Conservation (phyloP, 352 stramenopile species). For the Phytophthora tubulina region DNA sequence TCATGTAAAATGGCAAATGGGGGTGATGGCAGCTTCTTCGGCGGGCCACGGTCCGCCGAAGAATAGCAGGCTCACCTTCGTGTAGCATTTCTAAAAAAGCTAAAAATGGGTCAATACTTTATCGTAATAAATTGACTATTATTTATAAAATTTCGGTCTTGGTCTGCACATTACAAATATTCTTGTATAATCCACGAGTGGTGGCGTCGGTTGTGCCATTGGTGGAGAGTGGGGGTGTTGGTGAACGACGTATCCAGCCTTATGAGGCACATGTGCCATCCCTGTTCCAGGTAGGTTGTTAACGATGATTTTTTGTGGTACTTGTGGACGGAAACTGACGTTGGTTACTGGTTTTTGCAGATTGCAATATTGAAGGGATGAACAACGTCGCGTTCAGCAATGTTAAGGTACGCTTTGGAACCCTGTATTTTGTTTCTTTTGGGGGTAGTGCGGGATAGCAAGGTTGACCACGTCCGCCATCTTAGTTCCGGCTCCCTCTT, state of each 20-base stretch:
- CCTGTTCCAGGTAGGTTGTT: conserved; percentile 72
- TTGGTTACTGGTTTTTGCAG: conserved; percentile 77
- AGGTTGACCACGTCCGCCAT: conserved; percentile 9
- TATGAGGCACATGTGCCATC: conserved; percentile 93
- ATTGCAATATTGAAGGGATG: conserved; percentile 95
- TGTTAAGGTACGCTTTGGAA: conserved; percentile 56
- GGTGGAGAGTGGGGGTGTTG: conserved; percentile 86
- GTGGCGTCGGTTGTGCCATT: conserved; percentile 74
- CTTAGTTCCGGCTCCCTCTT: conserved; percentile 76
- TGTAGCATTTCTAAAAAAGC: too few relatives aligned
- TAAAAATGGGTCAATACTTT: too few relatives aligned
- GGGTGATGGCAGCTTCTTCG: too few relatives aligned
- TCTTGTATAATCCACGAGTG: conserved; percentile 86
- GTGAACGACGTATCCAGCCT: conserved; percentile 79
- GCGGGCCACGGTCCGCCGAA: too few relatives aligned
- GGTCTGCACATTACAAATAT: too few relatives aligned
- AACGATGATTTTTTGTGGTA: neutral
- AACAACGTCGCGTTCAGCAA: conserved; percentile 81
- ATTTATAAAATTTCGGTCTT: too few relatives aligned
- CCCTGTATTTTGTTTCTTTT: neutral
- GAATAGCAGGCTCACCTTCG: too few relatives aligned
- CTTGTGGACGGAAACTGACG: conserved; percentile 4
- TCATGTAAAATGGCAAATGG: too few relatives aligned
- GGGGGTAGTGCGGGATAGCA: neutral
- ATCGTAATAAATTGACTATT: too few relatives aligned